Evolutionary conservation across 1,284 basidiomycete species (phyloP).

Genomic region (Pseudozyma thailandica): DNA sequence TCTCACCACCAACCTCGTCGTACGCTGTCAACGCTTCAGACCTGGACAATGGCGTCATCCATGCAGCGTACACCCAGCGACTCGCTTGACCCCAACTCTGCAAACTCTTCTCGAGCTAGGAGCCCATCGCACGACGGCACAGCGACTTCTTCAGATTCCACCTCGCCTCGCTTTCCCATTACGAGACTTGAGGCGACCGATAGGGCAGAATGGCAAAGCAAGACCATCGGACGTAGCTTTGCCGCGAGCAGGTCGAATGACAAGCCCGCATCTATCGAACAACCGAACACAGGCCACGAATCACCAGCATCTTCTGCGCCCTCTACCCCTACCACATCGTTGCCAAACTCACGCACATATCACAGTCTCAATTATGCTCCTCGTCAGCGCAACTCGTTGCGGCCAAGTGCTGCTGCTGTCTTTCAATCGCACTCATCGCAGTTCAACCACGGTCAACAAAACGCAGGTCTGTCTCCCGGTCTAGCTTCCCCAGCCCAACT

Average conservation of each 20-base stretch:
- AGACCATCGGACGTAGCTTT: conserved; percentile 13
- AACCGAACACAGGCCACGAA: background rate
- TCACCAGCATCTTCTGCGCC: conserved; percentile 15
- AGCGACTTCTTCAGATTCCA: conserved; percentile 3
- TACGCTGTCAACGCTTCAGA: background rate
- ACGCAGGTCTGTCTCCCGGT: too few relatives aligned
- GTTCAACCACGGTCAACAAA: background rate
- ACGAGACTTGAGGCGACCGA: conserved; percentile 17
- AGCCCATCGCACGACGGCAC: background rate
- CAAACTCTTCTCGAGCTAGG: background rate
- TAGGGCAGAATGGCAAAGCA: conserved; percentile 24
- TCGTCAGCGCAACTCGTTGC: conserved; percentile 25
- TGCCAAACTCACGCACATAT: conserved; percentile 17
- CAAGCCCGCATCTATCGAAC: background rate
- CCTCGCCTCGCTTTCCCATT: conserved; percentile 26
- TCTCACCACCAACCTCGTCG: background rate
- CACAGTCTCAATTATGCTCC: conserved; percentile 33
- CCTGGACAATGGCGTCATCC: background rate
- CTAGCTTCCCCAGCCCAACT: background rate
- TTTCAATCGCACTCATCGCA: conserved; percentile 22
- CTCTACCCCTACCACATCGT: conserved; percentile 15
- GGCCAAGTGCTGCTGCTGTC: conserved; percentile 15
- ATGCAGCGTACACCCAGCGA: conserved; percentile 14
- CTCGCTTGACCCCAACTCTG: background rate
- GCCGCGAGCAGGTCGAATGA: background rate